Conservation (phyloP, 371 early-diverging fungal genomes). For the Globomyces sp. region DNA sequence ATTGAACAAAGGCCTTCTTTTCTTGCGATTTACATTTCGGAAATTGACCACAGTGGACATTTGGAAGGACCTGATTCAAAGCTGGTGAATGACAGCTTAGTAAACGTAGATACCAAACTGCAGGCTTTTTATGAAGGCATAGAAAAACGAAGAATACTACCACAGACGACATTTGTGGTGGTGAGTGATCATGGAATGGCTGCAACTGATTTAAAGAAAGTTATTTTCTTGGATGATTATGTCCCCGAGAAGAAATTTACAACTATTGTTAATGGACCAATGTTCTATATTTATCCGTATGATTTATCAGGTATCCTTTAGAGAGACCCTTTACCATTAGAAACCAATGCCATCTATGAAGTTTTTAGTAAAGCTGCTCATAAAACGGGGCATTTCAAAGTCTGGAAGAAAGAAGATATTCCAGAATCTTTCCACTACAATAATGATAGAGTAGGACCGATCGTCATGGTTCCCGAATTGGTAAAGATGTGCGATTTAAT, state of each 20-base stretch:
- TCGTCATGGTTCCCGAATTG: slow-evolving; percentile 68
- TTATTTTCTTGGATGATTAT: slow-evolving; percentile 77
- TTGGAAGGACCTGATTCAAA: slow-evolving; percentile 67
- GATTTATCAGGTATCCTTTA: slow-evolving; percentile 22
- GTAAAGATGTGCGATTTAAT: slow-evolving; percentile 26
- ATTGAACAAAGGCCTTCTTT: slow-evolving; percentile 68
- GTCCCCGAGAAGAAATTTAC: slow-evolving; percentile 48
- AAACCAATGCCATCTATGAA: slow-evolving; percentile 17
- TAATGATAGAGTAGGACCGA: slow-evolving; percentile 67
- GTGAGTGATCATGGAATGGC: slow-evolving; percentile 96
- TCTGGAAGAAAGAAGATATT: slow-evolving; percentile 32
- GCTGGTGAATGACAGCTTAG: slow-evolving; percentile 58
- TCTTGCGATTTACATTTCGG: slow-evolving; percentile 74
- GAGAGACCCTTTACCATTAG: not conserved
- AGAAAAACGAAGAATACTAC: slow-evolving; percentile 54
- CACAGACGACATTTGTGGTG: slow-evolving; percentile 74
- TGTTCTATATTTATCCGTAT: slow-evolving; percentile 35
- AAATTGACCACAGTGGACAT: slow-evolving; percentile 85
- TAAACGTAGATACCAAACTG: slow-evolving; percentile 64
- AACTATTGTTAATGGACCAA: slow-evolving; percentile 48
- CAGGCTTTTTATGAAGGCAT: slow-evolving; percentile 61
- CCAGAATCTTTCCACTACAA: slow-evolving; percentile 43
- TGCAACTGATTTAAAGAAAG: slow-evolving; percentile 42
- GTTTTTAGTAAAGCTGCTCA: slow-evolving; percentile 22
- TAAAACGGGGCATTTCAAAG: slow-evolving; percentile 23